Evolutionary conservation across 371 early-diverging fungal species (phyloP).

Genomic region (Mortierella sp.): DNA sequence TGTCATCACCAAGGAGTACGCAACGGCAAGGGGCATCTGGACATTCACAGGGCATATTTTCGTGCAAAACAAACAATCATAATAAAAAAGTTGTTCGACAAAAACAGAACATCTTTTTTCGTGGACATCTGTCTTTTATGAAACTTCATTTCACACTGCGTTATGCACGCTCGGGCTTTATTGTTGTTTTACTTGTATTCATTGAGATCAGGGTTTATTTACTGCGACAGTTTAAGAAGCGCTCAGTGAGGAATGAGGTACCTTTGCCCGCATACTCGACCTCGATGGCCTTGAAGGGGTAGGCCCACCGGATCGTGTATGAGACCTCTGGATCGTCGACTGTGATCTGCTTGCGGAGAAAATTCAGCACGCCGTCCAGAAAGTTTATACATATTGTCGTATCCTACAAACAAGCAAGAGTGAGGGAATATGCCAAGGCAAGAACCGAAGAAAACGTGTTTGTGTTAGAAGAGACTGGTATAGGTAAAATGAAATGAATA

Average conservation of each 20-base stretch:
- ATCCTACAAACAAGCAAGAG: constrained; percentile 42
- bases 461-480: not conserved
- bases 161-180: not conserved
- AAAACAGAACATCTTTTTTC: not conserved
- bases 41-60: not conserved
- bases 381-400: constrained; percentile 74
- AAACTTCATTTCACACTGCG: too few relatives aligned
- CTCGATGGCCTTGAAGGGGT: constrained; percentile 33
- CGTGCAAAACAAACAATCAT: too few relatives aligned
- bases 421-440: too few relatives aligned
- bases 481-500: not conserved
- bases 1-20: not conserved
- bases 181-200: too few relatives aligned
- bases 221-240: constrained; percentile 19
- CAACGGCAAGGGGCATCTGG: not conserved
- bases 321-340: constrained; percentile 53
- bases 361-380: constrained; percentile 63
- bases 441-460: too few relatives aligned
- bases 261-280: constrained; percentile 22
- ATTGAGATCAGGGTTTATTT: not conserved
- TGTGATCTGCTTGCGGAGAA: constrained; percentile 55
- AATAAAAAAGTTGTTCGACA: constrained; percentile 3
- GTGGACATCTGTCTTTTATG: not conserved
- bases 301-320: constrained; percentile 39
- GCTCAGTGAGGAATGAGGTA: constrained; percentile 34